These are phyloP conservation scores for Dichotomocladium elegans DNA, from an alignment of 371 early-diverging fungal genomes.

Conservation along the genomic window DNA sequence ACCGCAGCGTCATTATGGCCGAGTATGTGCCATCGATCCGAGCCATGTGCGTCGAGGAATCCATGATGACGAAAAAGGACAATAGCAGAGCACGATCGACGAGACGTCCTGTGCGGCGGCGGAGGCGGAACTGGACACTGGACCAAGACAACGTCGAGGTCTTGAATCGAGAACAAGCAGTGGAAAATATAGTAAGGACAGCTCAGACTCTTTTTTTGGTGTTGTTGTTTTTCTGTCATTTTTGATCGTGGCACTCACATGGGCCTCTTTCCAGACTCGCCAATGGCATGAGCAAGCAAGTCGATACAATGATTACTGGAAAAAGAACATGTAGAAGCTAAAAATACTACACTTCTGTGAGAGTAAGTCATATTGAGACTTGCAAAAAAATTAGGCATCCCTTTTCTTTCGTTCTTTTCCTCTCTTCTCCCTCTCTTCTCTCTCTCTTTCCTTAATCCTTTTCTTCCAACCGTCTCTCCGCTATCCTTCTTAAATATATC, in stretches of 20 bases:
- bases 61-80: slow-evolving; percentile 8
- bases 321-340: slow-evolving; percentile 1
- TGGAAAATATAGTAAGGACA: slow-evolving; percentile 1
- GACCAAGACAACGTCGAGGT: slow-evolving; percentile 6
- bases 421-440: background rate
- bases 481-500: slow-evolving; percentile 1
- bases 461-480: background rate
- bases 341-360: background rate
- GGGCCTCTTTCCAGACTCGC: background rate
- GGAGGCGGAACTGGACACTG: slow-evolving; percentile 8
- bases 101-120: slow-evolving; percentile 5
- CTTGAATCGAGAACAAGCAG: background rate
- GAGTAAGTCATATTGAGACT: background rate
- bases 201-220: too few relatives aligned
- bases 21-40: slow-evolving; percentile 23
- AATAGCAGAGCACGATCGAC: slow-evolving; percentile 1
- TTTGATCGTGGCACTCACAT: too few relatives aligned
- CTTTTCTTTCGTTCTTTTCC: background rate
- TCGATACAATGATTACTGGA: slow-evolving; percentile 1
- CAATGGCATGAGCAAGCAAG: slow-evolving; percentile 1
- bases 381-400: background rate
- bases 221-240: too few relatives aligned
- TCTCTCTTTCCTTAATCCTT: slow-evolving; percentile 1
- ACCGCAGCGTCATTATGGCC: slow-evolving; percentile 3
- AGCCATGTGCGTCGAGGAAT: slow-evolving; percentile 16